phyloP scores from a whole-genome alignment of 2,329 filamentous ascomycete species.

The Talaromyces verruculosus region DNA sequence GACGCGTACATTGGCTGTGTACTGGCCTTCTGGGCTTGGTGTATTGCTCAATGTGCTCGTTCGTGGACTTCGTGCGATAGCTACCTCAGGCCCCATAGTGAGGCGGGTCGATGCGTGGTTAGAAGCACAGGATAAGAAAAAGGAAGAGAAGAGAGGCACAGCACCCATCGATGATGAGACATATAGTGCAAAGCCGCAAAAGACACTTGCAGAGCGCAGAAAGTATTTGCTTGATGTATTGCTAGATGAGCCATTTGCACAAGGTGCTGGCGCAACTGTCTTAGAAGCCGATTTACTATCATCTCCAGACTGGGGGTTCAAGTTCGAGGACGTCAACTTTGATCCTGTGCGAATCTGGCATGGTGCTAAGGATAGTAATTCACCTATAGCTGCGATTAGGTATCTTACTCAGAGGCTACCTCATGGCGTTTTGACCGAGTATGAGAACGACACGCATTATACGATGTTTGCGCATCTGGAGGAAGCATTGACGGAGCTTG shows the following conservation, averaged over 20 bases:
- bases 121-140: slow-evolving; percentile 15
- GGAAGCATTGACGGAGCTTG: slow-evolving; percentile 6
- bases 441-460: slow-evolving; percentile 30
- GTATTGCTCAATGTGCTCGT: slow-evolving; percentile 24
- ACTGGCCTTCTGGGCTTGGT: slow-evolving; percentile 29
- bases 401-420: slow-evolving; percentile 41
- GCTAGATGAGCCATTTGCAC: slow-evolving; percentile 30
- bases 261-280: slow-evolving; percentile 28
- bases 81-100: slow-evolving; percentile 24
- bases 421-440: slow-evolving; percentile 35
- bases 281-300: slow-evolving; percentile 32
- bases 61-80: slow-evolving; percentile 25
- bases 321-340: slow-evolving; percentile 30
- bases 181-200: neutral
- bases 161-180: neutral
- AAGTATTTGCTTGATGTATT: slow-evolving; percentile 22
- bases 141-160: neutral
- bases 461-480: slow-evolving; percentile 16
- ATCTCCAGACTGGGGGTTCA: slow-evolving; percentile 31
- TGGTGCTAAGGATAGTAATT: slow-evolving; percentile 32
- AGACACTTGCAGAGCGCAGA: slow-evolving; percentile 22
- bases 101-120: slow-evolving; percentile 30
- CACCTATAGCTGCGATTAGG: slow-evolving; percentile 35
- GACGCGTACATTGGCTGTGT: slow-evolving; percentile 23
- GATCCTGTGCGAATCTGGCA: slow-evolving; percentile 33